A percentile compares a stretch with the other conserved stretches of the same genome.
phyloP scores from a whole-genome alignment of 2,329 filamentous ascomycete genomes.

The Aspergillus pseudoterreus region DNA sequence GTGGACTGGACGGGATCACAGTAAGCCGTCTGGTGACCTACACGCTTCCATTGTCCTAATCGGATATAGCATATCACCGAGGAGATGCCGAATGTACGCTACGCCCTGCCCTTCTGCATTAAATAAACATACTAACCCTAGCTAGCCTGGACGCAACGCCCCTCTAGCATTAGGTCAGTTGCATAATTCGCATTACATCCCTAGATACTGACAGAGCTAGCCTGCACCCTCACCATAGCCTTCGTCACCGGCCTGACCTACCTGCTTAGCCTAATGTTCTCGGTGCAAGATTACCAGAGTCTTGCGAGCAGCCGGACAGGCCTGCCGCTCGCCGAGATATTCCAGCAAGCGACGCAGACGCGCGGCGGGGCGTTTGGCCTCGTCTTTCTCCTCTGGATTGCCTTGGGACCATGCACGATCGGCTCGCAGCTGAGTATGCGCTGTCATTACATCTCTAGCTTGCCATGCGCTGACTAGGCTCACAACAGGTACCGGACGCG shows the following conservation, averaged over 20 bases:
- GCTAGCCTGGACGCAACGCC: conserved; percentile 28
- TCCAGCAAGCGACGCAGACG: conserved; percentile 53
- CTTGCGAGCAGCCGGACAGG: conserved; percentile 37
- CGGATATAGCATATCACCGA: conserved; percentile 45
- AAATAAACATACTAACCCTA: background rate
- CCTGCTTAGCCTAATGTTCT: conserved; percentile 51
- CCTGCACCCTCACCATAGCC: conserved; percentile 48
- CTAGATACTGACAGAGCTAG: conserved; percentile 11
- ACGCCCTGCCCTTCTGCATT: too few relatives aligned
- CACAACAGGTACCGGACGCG: conserved; percentile 46
- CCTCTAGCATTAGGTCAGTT: conserved; percentile 27
- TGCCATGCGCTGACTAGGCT: background rate
- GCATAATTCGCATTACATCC: too few relatives aligned
- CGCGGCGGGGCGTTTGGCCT: conserved; percentile 50
- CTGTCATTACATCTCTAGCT: conserved; percentile 10
- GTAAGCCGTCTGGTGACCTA: conserved; percentile 9
- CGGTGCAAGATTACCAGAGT: conserved; percentile 46
- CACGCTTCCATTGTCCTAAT: background rate
- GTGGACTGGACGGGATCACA: conserved; percentile 47
- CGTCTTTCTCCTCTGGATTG: conserved; percentile 39
- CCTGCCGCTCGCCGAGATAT: conserved; percentile 66
- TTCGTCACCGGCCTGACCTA: conserved; percentile 51
- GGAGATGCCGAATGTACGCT: conserved; percentile 49
- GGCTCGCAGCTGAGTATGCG: conserved; percentile 29
- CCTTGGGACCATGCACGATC: conserved; percentile 31